Base-by-base conservation (phyloP, 768 basidiomycete species). In the Hypholoma sublateritium region DNA sequence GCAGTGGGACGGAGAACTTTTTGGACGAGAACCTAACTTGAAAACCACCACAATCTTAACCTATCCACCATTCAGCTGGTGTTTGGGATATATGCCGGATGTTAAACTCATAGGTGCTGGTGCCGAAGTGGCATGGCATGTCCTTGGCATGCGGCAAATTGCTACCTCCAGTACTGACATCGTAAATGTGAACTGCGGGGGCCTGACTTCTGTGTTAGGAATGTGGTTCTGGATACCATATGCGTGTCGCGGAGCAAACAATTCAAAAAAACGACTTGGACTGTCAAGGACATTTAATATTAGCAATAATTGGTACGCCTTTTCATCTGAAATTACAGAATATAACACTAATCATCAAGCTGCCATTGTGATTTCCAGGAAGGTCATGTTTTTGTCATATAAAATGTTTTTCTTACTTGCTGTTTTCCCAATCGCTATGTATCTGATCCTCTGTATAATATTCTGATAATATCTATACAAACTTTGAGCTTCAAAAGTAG, bases 81-180 rank as follows among this genome's bases (percentile, higher is more conserved):
- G 4, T 5, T 72, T 69, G 64, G 50, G 46, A 13, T 64, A 69
- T 36, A 53, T 86, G 4, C 74, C 78, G 2, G 72, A 77, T 14
- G 77, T 91, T 22, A 77, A 77, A 36, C 69, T 94, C 5, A 66
- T 92, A 13, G 90, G 91, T 0, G 89, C 87, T 1, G 82, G 88
- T 0, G 68, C 79, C 8, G 72, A 69, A 17, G 74, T 85, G 69
- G 82, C 88, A 4, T 92, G 90, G 90, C 88, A 92, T 69, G 67
- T 69, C 16, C 73, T 88, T 17, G 73, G 74, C 59, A 82, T 94
- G 67, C 76, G 85, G 54, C 68, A 72, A 25, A 64, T 88, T 28
- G 78, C 85, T 7, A 45, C 28, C 32, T 57, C 62, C 24, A 55
- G 24, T 52, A 63, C 55, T 12, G 50, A 25, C 19, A 42, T 50